A percentile compares a stretch with the other conserved stretches of the same genome.
Evolutionary conservation across 495 filamentous ascomycete species (phyloP).

Genomic region (Daldinia grandis): DNA sequence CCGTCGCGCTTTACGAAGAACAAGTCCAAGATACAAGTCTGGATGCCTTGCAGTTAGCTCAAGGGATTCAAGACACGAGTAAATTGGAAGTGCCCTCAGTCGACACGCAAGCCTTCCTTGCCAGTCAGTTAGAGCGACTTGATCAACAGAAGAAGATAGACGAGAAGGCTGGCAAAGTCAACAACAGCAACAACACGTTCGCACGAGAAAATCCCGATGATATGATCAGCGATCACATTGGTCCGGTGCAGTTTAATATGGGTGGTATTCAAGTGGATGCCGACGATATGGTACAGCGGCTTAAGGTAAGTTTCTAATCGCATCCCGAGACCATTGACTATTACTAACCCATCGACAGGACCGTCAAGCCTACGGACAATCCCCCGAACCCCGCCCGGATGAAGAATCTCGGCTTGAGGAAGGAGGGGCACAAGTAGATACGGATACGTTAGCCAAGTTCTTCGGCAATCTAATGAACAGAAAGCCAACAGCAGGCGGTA

Average conservation of each 20-base stretch:
- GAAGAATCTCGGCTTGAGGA: constrained; percentile 46
- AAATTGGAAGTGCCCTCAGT: constrained; percentile 73
- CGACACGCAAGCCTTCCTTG: constrained; percentile 84
- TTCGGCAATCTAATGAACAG: constrained; percentile 59
- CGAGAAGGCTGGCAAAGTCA: constrained; percentile 64
- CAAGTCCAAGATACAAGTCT: constrained; percentile 76
- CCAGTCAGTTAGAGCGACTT: constrained; percentile 73
- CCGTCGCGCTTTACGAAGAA: constrained; percentile 79
- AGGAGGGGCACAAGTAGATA: constrained; percentile 52
- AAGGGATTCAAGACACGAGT: constrained; percentile 57
- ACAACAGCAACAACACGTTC: constrained; percentile 48
- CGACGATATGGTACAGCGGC: constrained; percentile 89
- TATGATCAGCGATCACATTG: constrained; percentile 86
- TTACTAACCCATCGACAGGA: constrained; percentile 49
- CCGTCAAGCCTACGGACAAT: constrained; percentile 54
- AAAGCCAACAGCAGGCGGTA: constrained; percentile 37
- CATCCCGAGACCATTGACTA: background rate
- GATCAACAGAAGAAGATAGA: constrained; percentile 71
- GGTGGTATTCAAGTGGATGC: constrained; percentile 97
- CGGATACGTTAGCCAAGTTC: constrained; percentile 59
- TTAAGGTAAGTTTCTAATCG: constrained; percentile 68
- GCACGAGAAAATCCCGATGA: constrained; percentile 58
- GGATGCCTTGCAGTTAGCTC: constrained; percentile 63
- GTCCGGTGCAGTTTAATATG: constrained; percentile 96
- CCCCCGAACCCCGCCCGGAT: constrained; percentile 47